A percentile compares a stretch with the other conserved stretches of the same genome.
Conservation (phyloP, 495 filamentous ascomycete genomes). For the Xylaria palmicola region DNA sequence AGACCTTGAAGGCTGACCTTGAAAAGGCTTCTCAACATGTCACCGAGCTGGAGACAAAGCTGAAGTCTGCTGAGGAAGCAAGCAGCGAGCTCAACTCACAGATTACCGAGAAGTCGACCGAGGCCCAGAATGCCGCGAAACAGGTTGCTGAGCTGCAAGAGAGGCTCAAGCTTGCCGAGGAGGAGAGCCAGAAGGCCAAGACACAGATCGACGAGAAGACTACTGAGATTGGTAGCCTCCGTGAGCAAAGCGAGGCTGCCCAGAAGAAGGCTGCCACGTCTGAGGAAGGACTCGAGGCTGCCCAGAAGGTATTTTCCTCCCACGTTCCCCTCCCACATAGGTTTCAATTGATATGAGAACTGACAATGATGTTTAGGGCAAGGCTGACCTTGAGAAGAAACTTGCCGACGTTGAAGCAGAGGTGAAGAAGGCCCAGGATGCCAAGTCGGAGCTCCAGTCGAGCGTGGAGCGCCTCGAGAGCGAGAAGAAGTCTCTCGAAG, state of each 20-base stretch:
- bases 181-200: slow-evolving; percentile 5
- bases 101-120: background rate
- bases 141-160: slow-evolving; percentile 8
- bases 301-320: background rate
- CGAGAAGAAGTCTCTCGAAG: slow-evolving; percentile 10
- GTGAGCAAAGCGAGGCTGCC: background rate
- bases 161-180: slow-evolving; percentile 12
- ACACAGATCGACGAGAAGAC: background rate
- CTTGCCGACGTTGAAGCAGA: slow-evolving; percentile 7
- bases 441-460: slow-evolving; percentile 9
- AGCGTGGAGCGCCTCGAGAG: background rate
- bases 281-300: slow-evolving; percentile 2
- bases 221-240: background rate
- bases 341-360: background rate
- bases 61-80: background rate
- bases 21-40: background rate
- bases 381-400: slow-evolving; percentile 8
- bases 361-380: slow-evolving; percentile 9
- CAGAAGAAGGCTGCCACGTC: background rate
- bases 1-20: background rate
- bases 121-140: slow-evolving; percentile 6
- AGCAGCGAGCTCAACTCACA: slow-evolving; percentile 1
- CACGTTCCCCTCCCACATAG: background rate
- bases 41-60: slow-evolving; percentile 5
- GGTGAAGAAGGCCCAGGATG: slow-evolving; percentile 4